Conservation (phyloP, 371 early-diverging fungal species). For the Mucor saturninus region DNA sequence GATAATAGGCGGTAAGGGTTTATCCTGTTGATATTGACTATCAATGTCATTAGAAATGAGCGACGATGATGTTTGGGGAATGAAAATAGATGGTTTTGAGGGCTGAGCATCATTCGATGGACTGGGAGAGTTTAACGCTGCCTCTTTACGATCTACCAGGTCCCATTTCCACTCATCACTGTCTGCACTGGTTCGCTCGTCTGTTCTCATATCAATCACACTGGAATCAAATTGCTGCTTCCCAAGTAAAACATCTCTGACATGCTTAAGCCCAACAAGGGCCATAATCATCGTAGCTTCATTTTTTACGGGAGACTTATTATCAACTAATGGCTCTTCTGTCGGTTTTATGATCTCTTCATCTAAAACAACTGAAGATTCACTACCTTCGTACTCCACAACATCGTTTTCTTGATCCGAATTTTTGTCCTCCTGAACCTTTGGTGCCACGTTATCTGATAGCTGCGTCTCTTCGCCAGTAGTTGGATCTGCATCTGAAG, state of each 20-base stretch:
- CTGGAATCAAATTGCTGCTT: slow-evolving; percentile 54
- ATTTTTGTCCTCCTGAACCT: background rate
- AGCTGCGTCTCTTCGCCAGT: background rate
- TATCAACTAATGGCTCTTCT: background rate
- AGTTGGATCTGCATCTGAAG: background rate
- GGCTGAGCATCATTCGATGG: background rate
- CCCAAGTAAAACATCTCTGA: slow-evolving; percentile 63
- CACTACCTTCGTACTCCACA: slow-evolving; percentile 12
- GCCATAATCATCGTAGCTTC: slow-evolving; percentile 49
- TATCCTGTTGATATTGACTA: slow-evolving; percentile 11
- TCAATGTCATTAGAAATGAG: slow-evolving; percentile 4
- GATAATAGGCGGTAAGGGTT: slow-evolving; percentile 19
- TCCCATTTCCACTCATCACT: slow-evolving; percentile 16
- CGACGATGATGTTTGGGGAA: slow-evolving; percentile 11
- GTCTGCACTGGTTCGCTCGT: background rate
- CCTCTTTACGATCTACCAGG: slow-evolving; percentile 9
- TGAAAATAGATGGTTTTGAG: background rate
- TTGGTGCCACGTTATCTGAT: background rate
- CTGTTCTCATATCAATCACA: slow-evolving; percentile 34
- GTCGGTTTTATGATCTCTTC: background rate
- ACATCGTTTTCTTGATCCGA: slow-evolving; percentile 14
- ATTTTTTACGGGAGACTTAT: slow-evolving; percentile 16
- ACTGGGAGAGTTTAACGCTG: background rate
- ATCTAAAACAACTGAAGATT: slow-evolving; percentile 1
- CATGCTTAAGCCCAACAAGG: slow-evolving; percentile 63